These are phyloP conservation scores for Camellia sinensis DNA, from an alignment of 148 eudicot species.

Conservation along the genomic window DNA sequence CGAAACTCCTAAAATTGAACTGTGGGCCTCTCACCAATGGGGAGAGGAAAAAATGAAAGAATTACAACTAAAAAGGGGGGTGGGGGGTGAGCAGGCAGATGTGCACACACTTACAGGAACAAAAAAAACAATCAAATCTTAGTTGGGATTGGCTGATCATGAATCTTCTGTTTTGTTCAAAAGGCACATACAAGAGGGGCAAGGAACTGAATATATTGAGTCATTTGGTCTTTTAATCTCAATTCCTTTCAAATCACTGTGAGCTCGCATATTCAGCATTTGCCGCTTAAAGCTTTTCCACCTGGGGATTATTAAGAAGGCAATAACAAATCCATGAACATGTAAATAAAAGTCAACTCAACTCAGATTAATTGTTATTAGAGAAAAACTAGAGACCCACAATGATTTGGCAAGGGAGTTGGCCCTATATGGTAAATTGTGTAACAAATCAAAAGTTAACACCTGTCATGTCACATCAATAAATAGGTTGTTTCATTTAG, in stretches of 20 bases:
- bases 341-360: not conserved
- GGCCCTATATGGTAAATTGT: no score
- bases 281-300: conserved; percentile 83
- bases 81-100: conserved; percentile 28
- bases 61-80: conserved; percentile 28
- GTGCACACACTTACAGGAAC: conserved; percentile 18
- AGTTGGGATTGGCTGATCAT: conserved; percentile 24
- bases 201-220: conserved; percentile 85
- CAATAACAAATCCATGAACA: not conserved
- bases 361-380: conserved; percentile 1
- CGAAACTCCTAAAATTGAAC: conserved; percentile 33
- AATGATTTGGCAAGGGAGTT: no score
- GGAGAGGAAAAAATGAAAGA: conserved; percentile 59
- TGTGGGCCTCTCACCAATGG: conserved; percentile 26
- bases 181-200: conserved; percentile 97
- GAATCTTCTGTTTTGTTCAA: conserved; percentile 60
- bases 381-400: no score
- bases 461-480: not conserved
- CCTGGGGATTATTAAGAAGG: conserved; percentile 22
- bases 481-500: not conserved
- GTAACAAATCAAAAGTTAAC: no score
- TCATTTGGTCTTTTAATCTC: conserved; percentile 83
- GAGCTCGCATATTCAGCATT: conserved; percentile 78
- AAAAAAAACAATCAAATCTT: conserved; percentile 12
- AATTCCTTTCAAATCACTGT: conserved; percentile 85